Evolutionary conservation across 139 green algal species (phyloP), one percentile per base, ranked within the genome.

Genomic region (Haematococcus lacustris): DNA sequence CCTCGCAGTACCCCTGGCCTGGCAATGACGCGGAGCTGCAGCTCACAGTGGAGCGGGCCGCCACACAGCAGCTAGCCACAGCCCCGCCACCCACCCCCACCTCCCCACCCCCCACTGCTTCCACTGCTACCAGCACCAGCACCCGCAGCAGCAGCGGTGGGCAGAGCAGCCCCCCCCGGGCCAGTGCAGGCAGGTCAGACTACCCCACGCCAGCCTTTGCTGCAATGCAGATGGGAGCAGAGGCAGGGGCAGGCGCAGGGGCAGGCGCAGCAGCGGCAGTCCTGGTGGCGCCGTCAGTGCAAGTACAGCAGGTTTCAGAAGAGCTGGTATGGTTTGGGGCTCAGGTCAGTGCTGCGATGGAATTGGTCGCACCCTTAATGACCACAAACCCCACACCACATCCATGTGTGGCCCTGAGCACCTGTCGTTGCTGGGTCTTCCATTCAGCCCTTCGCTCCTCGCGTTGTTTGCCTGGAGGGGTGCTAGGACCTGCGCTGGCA

Each of bases 251-350:
- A 32, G 65, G 59, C 9, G 34, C 53, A 34, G 57, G 66, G 13
- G 53, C 66, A 47, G 73, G 47, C 7, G 30, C 43, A 35, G 67
- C 5, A 23, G 41, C 67, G 47, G 66, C n/a, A 62, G 40, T 28
- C 9, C 37, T 17, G 63, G 37, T 51, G 37, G 39, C 3, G 23
- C 21, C 35, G 21, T 4, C 40, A 39, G 21, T 38, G 7, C 25
- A 40, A 34, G 2, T 28, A 1, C 4, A 61, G 26, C 30, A 68
- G 62, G 38, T 86, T 30, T 32, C 76, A 23, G 78, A 85, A 38
- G 80, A 85, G 25, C 66, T 84, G 4, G 84, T 88, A 64, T 91
- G 86, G 86, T 86, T 83, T 71, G 81, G 82, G 1, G 73, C 66
- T n/a, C 70, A 83, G 78, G 76, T 77, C 62, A 0, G 74, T 38